Conservation (phyloP, 1,139 yeast genomes). For the Sporopachydermia cereana region DNA sequence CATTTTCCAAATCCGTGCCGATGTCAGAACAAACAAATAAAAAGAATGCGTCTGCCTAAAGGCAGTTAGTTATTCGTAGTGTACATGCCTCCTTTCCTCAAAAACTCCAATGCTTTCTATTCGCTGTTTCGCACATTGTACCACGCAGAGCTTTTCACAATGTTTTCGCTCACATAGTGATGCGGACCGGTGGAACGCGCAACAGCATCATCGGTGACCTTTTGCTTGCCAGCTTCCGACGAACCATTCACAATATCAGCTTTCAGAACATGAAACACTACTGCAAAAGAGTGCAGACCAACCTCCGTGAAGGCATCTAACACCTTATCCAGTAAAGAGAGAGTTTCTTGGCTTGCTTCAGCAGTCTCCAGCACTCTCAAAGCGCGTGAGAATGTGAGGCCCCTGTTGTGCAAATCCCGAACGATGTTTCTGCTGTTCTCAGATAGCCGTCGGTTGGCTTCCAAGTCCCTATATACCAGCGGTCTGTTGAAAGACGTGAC, state of each 20-base stretch:
- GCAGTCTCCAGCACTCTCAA: too few relatives aligned
- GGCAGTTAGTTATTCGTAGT: too few relatives aligned
- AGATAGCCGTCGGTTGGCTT: neutral
- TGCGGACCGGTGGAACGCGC: too few relatives aligned
- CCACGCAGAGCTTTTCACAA: conserved; percentile 4
- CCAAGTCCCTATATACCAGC: neutral
- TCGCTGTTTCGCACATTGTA: neutral
- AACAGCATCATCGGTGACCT: too few relatives aligned
- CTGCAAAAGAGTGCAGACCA: neutral
- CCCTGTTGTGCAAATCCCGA: neutral
- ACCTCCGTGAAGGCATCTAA: neutral
- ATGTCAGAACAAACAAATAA: too few relatives aligned
- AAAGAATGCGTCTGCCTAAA: too few relatives aligned
- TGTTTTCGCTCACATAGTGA: neutral
- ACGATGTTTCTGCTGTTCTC: neutral
- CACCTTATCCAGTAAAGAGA: too few relatives aligned
- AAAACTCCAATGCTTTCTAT: neutral
- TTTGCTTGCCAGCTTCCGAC: too few relatives aligned
- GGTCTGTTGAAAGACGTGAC: neutral
- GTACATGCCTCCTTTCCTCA: too few relatives aligned
- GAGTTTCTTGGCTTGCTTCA: too few relatives aligned
- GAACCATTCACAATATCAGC: too few relatives aligned
- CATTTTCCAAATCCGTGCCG: too few relatives aligned
- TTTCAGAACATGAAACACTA: neutral
- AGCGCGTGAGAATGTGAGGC: neutral